Evolutionary conservation across 2,329 filamentous ascomycete genomes (phyloP).

Genomic region (Harringtonia lauricola): DNA sequence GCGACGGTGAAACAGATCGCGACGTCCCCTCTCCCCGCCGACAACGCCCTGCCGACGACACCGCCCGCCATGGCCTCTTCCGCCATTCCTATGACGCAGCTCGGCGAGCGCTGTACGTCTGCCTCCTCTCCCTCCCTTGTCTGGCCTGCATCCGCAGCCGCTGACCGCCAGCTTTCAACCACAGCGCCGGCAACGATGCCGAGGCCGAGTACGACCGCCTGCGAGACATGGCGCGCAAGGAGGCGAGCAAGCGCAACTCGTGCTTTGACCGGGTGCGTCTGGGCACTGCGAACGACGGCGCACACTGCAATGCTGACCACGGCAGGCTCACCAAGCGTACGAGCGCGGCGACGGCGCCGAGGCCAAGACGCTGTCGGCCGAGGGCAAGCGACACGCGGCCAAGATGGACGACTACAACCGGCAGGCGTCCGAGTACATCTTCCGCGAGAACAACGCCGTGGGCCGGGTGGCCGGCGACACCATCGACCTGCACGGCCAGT

Average conservation of each 20-base stretch:
- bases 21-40: too few relatives aligned
- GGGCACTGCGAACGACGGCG: too few relatives aligned
- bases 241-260: conserved; percentile 65
- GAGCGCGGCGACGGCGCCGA: conserved; percentile 65
- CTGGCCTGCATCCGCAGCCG: background rate
- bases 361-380: conserved; percentile 76
- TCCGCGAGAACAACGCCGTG: conserved; percentile 82
- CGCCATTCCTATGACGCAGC: conserved; percentile 27
- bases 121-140: background rate
- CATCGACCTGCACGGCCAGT: conserved; percentile 91
- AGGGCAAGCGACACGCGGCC: conserved; percentile 74
- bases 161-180: conserved; percentile 57
- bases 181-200: conserved; percentile 51
- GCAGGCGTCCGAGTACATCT: conserved; percentile 88
- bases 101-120: conserved; percentile 33
- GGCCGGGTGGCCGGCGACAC: conserved; percentile 68
- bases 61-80: conserved; percentile 8
- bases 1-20: too few relatives aligned
- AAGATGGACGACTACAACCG: conserved; percentile 83
- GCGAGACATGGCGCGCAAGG: conserved; percentile 69
- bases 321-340: conserved; percentile 70
- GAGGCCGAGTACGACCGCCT: conserved; percentile 90
- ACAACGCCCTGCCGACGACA: background rate
- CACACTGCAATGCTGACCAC: too few relatives aligned
- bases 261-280: conserved; percentile 60